A percentile compares a stretch with the other conserved stretches of the same genome.
Evolutionary conservation across 2,329 filamentous ascomycete genomes (phyloP).

Genomic region (Alternaria arborescens): DNA sequence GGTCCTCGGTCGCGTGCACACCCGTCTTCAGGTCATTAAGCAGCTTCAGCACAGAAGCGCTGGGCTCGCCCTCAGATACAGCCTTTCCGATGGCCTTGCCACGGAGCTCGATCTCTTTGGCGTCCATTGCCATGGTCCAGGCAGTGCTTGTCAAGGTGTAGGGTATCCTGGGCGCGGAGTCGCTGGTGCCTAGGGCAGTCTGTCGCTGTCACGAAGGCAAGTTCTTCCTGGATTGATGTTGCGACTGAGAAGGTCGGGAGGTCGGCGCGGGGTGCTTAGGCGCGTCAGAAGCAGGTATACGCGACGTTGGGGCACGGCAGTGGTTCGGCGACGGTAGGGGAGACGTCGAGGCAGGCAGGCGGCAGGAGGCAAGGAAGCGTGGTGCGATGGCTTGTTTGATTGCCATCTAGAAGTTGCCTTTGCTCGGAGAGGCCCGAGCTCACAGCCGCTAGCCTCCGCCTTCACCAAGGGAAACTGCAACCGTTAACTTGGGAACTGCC

Average conservation of each 20-base stretch:
- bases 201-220: constrained; percentile 1
- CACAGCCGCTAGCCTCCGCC: constrained; percentile 28
- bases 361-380: constrained; percentile 3
- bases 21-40: constrained; percentile 82
- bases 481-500: constrained; percentile 13
- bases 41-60: constrained; percentile 75
- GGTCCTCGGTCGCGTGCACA: constrained; percentile 84
- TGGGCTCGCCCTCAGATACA: constrained; percentile 75
- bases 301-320: constrained; percentile 6
- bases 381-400: constrained; percentile 9
- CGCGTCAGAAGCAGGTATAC: constrained; percentile 12
- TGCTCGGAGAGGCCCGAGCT: constrained; percentile 26
- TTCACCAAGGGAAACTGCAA: constrained; percentile 22
- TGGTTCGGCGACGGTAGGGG: constrained; percentile 2
- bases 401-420: constrained; percentile 24
- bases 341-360: background rate
- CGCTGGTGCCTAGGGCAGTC: background rate
- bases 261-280: constrained; percentile 18
- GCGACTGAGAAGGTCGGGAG: constrained; percentile 6
- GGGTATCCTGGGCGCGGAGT: background rate
- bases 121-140: constrained; percentile 68
- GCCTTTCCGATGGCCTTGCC: constrained; percentile 85
- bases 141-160: constrained; percentile 1
- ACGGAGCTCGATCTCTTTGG: constrained; percentile 79
- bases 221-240: constrained; percentile 12